A percentile compares a stretch with the other conserved stretches of the same genome.
Conservation (phyloP, 176 grass and related monocot species). For the Lolium rigidum region DNA sequence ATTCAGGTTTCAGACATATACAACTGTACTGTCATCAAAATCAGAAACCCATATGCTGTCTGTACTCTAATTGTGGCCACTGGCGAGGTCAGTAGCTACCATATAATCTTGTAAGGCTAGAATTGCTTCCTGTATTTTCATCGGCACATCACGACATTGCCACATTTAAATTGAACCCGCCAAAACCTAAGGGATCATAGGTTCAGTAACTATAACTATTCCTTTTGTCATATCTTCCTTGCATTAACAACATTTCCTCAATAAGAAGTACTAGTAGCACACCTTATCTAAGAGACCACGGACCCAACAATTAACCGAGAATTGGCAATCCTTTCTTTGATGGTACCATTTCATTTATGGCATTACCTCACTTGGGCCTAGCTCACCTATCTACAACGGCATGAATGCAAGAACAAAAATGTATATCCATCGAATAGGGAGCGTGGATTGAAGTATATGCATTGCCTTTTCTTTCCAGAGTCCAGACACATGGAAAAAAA, state of each 20-base stretch:
- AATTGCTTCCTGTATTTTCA: neutral
- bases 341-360: constrained; percentile 27
- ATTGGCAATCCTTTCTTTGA: neutral
- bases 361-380: constrained; percentile 1
- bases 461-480: no score
- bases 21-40: neutral
- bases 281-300: constrained; percentile 17
- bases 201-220: constrained; percentile 3
- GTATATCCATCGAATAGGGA: neutral
- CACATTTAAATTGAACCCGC: constrained; percentile 22
- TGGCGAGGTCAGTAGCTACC: neutral
- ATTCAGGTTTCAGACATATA: neutral
- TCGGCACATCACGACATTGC: constrained; percentile 8
- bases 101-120: constrained; percentile 10
- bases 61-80: neutral
- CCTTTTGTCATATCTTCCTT: neutral
- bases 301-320: constrained; percentile 1
- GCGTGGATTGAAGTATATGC: no score
- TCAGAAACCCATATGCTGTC: neutral
- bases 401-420: constrained; percentile 5
- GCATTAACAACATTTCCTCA: constrained; percentile 35
- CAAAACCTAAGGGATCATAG: constrained; percentile 19
- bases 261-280: constrained; percentile 23
- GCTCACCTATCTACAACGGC: constrained; percentile 19
- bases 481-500: no score